Evolutionary conservation across 495 filamentous ascomycete genomes (phyloP).

Genomic region (Penicillium goetzii): DNA sequence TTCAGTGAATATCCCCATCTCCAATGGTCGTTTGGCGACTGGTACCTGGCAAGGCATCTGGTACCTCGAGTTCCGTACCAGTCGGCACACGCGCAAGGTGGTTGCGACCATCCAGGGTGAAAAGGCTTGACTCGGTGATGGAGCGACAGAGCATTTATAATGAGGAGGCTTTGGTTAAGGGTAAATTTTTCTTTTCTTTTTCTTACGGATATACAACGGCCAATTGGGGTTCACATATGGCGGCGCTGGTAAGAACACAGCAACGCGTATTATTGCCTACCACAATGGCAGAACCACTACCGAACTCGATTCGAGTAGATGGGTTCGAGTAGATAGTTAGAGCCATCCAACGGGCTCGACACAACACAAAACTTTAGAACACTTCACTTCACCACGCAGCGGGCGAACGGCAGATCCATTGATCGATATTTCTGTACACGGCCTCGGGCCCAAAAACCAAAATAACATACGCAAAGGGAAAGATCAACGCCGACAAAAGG

Average conservation of each 20-base stretch:
- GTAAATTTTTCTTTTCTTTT: conserved; percentile 1
- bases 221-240: neutral
- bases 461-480: conserved; percentile 30
- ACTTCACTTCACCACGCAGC: conserved; percentile 11
- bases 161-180: neutral
- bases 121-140: conserved; percentile 58
- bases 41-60: conserved; percentile 85
- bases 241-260: conserved; percentile 11
- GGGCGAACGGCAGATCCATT: conserved; percentile 35
- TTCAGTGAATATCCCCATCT: conserved; percentile 86
- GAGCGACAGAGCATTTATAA: conserved; percentile 26
- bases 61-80: conserved; percentile 87
- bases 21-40: conserved; percentile 73
- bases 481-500: conserved; percentile 50
- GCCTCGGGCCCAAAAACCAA: conserved; percentile 36
- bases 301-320: neutral
- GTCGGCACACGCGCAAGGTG: conserved; percentile 74
- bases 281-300: neutral
- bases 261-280: neutral
- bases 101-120: conserved; percentile 96
- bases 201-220: neutral
- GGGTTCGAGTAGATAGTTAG: conserved; percentile 15
- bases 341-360: neutral
- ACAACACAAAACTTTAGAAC: conserved; percentile 1
- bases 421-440: conserved; percentile 42